phyloP scores from a whole-genome alignment of 1,284 basidiomycete species.

The Anthracocystis setariae region DNA sequence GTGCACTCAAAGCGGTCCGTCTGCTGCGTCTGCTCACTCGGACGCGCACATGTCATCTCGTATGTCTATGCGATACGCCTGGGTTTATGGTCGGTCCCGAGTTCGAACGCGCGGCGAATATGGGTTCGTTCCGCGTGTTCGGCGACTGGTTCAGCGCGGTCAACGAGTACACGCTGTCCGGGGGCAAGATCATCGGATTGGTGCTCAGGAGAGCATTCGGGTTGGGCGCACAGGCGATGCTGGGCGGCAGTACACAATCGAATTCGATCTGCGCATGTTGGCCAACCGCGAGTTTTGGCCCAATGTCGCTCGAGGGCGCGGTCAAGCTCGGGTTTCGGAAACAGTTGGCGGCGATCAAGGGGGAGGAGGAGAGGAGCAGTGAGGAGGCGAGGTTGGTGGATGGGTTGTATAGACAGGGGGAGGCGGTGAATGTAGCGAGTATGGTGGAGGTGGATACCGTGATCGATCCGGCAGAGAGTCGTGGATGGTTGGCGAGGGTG shows the following conservation, averaged over 20 bases:
- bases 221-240: constrained; percentile 48
- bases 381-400: constrained; percentile 29
- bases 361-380: constrained; percentile 21
- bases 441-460: constrained; percentile 53
- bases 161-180: constrained; percentile 26
- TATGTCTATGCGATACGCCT: constrained; percentile 53
- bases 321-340: constrained; percentile 49
- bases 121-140: constrained; percentile 40
- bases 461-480: constrained; percentile 52
- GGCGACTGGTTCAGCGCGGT: constrained; percentile 50
- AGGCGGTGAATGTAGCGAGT: constrained; percentile 42
- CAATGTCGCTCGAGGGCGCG: constrained; percentile 53
- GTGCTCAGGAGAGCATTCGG: constrained; percentile 49
- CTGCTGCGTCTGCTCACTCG: constrained; percentile 42
- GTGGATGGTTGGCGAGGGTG: constrained; percentile 34
- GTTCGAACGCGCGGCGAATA: constrained; percentile 26
- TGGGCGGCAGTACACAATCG: constrained; percentile 43
- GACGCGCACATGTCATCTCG: constrained; percentile 33
- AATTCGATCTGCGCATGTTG: constrained; percentile 45
- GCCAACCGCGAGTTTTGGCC: constrained; percentile 40
- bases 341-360: constrained; percentile 36
- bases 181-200: constrained; percentile 39
- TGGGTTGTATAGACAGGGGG: constrained; percentile 40
- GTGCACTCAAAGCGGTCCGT: constrained; percentile 49
- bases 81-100: constrained; percentile 55